Evolutionary conservation across 1,284 basidiomycete genomes (phyloP).

Genomic region (Taiwanofungus camphoratus): DNA sequence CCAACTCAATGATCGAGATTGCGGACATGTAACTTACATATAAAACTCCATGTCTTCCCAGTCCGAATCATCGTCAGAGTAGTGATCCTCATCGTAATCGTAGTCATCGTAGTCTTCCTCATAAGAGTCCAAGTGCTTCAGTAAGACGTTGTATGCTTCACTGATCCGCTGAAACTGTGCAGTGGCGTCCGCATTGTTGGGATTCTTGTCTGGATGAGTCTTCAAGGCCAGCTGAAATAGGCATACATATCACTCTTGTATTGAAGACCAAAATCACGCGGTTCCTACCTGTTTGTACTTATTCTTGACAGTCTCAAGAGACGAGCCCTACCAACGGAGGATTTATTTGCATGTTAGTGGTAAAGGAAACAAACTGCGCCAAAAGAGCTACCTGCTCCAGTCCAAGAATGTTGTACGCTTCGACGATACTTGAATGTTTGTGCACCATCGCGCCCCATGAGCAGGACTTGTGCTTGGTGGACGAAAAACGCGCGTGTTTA

Average conservation of each 20-base stretch:
- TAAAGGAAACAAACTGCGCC: constrained; percentile 11
- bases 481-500: constrained; percentile 8
- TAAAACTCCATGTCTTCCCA: constrained; percentile 36
- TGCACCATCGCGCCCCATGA: constrained; percentile 28
- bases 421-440: constrained; percentile 32
- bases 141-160: constrained; percentile 59
- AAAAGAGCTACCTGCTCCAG: constrained; percentile 54
- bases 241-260: background rate
- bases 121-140: constrained; percentile 44
- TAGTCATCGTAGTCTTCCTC: constrained; percentile 30
- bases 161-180: constrained; percentile 60
- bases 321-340: constrained; percentile 39
- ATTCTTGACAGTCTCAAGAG: constrained; percentile 57
- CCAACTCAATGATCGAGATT: background rate
- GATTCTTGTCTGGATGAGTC: constrained; percentile 74
- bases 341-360: constrained; percentile 7
- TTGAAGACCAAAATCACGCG: background rate
- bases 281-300: constrained; percentile 57
- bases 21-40: constrained; percentile 29
- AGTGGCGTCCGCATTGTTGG: constrained; percentile 56
- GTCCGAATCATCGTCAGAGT: constrained; percentile 26
- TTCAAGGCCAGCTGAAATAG: constrained; percentile 51
- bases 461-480: constrained; percentile 9
- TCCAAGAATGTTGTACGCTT: constrained; percentile 54
- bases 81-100: constrained; percentile 25